Base-by-base conservation (phyloP, 805 yeast genomes). In the Danielia reshetovae region DNA sequence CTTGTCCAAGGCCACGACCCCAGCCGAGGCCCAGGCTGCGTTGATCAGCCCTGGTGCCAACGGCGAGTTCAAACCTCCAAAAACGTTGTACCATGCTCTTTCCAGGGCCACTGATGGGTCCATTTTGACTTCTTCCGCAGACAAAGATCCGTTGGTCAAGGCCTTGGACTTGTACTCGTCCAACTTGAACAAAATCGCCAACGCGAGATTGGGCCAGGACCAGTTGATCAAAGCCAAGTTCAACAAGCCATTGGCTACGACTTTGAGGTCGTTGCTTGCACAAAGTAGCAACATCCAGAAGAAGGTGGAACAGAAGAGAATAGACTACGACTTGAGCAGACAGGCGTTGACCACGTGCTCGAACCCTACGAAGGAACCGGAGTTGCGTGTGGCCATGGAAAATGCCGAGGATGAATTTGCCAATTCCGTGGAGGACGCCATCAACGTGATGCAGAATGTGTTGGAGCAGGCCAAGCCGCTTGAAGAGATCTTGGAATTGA, bases 341-440 rank as follows among this genome's bases (percentile, higher is more conserved):
- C 46, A 57, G 23, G 60, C 55, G 34, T 60, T 68, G 45, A 52
- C 68, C 27, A 55, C 49, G 38, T 63, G 71, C 49, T 44, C 65
- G 7, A 65, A 65, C 41, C 68, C 72, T 4, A 48, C 61, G 23
- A 79, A 79, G 60, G 82, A 81, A 54, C 86, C 89, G 12, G 79
- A 79, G 32, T 73, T 82, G 40, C 72, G 89, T 51, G 83, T 80
- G 32, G 75, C 78, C 44, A 80, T 86, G 74, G 95, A 86, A 60
- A 75, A 80, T 42, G 79, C 86, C 33, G 96, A 86, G 64, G 96
- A 86, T 52, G 89, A 83, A 52, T 86, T 86, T 58, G 95, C 93
- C 30, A 85, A 84, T 48, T 82, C 89, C 16, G 87, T 87, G 23
- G 95, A 86, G 63, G 93, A 83, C 52, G 93, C 95, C 25, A 86